Base-by-base conservation (phyloP, 2,329 filamentous ascomycete genomes). In the Tothia fuscella region DNA sequence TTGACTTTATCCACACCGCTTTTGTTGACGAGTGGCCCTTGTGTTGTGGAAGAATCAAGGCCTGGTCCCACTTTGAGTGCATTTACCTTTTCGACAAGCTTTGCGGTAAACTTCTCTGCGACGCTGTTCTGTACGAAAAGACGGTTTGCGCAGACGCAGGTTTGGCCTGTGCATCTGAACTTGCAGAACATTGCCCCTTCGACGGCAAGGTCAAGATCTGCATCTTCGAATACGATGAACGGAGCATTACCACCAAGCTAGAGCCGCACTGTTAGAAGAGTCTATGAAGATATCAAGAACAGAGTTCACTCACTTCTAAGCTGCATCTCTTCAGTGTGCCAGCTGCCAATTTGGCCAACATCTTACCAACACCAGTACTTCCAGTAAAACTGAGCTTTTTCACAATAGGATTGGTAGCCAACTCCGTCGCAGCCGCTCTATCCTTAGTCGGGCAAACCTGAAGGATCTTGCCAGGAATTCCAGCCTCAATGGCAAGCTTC, bases 31-130 rank as follows among this genome's bases (percentile, higher is more conserved):
- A 46, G 41, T n/a, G 44, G 44, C 2, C 44, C 44, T 39, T 44
- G 41, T 14, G 44, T 46, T 4, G 41, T 44, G n/a, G 17, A 4
- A 5, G 31, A 21, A 13, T 33, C 33, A 5, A 44, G 16, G 13
- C 44, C 44, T 3, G 34, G 41, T 3, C 44, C 44, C 10, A 34
- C 29, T 19, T 33, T 21, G 6, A 44, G 35, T 4, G 24, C 34
- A 5, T 29, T 17, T 5, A 40, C 35, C 20, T 38, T 45, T 12
- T 38, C 25, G 21, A 46, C 42, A 6, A 46, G 29, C 19, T 38
- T 31, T 7, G 26, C 40, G 2, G 42, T 39, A 30, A 63, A 64
- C 25, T 59, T 54, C 35, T 64, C 63, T 48, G 68, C 66, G 14
- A 72, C 50, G 51, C 22, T 37, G 46, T 46, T 49, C 5, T 45